A percentile compares a stretch with the other conserved stretches of the same genome.
Evolutionary conservation across 208 protist genomes (phyloP).

Genomic region (Sergeia podlipaevii): DNA sequence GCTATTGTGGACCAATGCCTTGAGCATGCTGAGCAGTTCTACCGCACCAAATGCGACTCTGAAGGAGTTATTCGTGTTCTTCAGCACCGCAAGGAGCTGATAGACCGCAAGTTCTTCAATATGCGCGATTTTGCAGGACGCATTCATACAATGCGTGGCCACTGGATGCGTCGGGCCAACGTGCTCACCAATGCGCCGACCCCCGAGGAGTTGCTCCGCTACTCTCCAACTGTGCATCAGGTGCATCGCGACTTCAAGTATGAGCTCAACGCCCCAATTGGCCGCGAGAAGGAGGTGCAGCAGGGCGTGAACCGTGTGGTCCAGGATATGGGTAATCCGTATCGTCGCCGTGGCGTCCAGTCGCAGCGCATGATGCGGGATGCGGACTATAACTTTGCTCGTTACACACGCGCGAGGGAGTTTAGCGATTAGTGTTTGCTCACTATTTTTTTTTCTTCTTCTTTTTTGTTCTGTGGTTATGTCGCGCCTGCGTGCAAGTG

Average conservation of each 20-base stretch:
- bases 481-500: no score
- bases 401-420: slow-evolving; percentile 58
- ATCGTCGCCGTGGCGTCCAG: slow-evolving; percentile 40
- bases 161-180: slow-evolving; percentile 76
- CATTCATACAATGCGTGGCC: slow-evolving; percentile 88
- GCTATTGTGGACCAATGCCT: slow-evolving; percentile 83
- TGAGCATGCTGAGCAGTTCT: slow-evolving; percentile 57
- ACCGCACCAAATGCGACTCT: slow-evolving; percentile 29
- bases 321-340: slow-evolving; percentile 81
- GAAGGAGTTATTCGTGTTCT: slow-evolving; percentile 72
- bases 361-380: slow-evolving; percentile 67
- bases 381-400: slow-evolving; percentile 77
- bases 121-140: slow-evolving; percentile 86
- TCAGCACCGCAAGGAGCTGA: slow-evolving; percentile 70
- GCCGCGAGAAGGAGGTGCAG: slow-evolving; percentile 82
- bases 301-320: slow-evolving; percentile 73
- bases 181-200: slow-evolving; percentile 81
- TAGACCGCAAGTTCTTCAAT: slow-evolving; percentile 91
- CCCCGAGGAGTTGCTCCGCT: slow-evolving; percentile 83
- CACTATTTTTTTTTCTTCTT: slow-evolving; percentile 13
- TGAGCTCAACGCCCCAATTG: slow-evolving; percentile 81
- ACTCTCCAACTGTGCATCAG: slow-evolving; percentile 87
- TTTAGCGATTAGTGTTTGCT: slow-evolving; percentile 36
- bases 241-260: slow-evolving; percentile 88
- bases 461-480: neutral